Conservation (phyloP, 495 filamentous ascomycete genomes). For the Xylaria castorea region DNA sequence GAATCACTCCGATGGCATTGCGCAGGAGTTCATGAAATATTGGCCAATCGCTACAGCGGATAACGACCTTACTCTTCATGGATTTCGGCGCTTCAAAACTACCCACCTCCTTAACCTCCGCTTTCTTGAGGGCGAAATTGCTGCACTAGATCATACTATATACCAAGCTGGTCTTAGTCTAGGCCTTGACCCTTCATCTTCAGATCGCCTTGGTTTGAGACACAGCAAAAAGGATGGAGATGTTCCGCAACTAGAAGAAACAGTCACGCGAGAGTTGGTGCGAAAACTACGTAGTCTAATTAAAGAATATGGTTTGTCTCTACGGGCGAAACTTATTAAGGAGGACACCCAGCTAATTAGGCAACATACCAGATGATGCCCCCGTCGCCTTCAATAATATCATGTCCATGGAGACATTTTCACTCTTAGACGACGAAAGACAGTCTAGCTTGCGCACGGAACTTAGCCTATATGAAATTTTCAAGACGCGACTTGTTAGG, state of each 20-base stretch:
- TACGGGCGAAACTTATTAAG: too few species aligned
- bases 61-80: constrained; percentile 34
- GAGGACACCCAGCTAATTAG: neutral
- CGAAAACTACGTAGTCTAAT: neutral
- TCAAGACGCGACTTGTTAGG: neutral
- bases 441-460: neutral
- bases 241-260: neutral
- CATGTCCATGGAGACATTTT: neutral
- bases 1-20: neutral
- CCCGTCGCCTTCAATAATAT: neutral
- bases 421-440: neutral
- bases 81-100: constrained; percentile 43
- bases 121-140: constrained; percentile 40
- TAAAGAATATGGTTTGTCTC: neutral
- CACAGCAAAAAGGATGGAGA: neutral
- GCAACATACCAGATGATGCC: neutral
- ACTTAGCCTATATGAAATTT: neutral
- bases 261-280: neutral
- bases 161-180: constrained; percentile 40
- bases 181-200: neutral
- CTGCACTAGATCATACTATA: constrained; percentile 37
- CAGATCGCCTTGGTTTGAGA: neutral
- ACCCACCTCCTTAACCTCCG: constrained; percentile 43
- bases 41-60: neutral
- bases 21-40: neutral